Conservation (phyloP, 129 eudicot species). For the Pittosporum tobira region DNA sequence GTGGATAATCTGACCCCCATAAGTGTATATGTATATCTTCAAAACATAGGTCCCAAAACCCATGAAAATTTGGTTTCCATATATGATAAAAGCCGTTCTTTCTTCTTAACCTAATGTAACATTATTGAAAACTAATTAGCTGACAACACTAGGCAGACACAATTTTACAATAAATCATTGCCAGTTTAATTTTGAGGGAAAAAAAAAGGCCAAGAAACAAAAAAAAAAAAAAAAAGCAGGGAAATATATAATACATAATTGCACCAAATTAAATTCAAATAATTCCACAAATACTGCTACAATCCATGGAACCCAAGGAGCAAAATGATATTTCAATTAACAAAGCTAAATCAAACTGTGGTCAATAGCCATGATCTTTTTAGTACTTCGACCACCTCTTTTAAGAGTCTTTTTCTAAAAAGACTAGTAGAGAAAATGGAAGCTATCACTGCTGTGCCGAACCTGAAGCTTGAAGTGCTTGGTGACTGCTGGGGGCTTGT, state of each 20-base stretch:
- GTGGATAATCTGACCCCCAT: no score
- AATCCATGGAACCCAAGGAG: neutral
- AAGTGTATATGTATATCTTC: no score
- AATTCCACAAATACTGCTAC: neutral
- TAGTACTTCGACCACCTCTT: neutral
- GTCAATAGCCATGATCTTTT: neutral
- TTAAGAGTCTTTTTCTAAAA: neutral
- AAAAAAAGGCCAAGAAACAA: no score
- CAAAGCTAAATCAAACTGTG: neutral
- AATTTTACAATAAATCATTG: no score
- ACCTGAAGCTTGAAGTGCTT: constrained; percentile 7
- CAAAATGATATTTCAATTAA: neutral
- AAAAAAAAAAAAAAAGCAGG: no score
- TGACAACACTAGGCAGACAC: no score
- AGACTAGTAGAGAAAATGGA: neutral
- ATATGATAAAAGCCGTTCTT: no score
- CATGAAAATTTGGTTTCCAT: no score
- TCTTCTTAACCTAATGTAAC: no score
- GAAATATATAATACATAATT: neutral
- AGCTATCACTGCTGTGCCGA: constrained; percentile 4
- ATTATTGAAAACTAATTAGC: no score
- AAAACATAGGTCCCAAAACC: no score
- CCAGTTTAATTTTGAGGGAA: no score
- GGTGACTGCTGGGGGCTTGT: constrained; percentile 38
- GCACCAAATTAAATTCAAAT: neutral